Evolutionary conservation across 2,329 filamentous ascomycete genomes (phyloP), one percentile per base, ranked within the genome.

Genomic region (Cladorrhinum sp.): DNA sequence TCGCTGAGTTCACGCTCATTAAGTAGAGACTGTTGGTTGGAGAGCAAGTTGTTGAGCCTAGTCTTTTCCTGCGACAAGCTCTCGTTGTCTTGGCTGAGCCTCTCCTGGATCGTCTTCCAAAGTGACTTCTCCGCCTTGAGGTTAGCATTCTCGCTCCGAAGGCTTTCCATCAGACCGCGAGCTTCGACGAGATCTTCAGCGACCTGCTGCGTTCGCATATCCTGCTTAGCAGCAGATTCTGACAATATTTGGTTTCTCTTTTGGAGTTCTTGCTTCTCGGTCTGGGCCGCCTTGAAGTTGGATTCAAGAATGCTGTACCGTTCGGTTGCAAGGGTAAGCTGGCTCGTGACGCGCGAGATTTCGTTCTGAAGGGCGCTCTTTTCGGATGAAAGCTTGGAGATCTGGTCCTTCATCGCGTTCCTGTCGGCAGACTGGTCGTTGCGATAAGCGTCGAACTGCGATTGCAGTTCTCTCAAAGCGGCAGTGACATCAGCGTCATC

Each of bases 41-140:
- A 85, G 50, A 97, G 85, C 29, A 96, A 81, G 59, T 86, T 88
- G 74, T 93, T 96, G 3, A 98, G 83, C 27, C 93, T 85, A 50
- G 87, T 85, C 65, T 92, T 90, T 73, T 99, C 95, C 62, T 96
- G 91, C 48, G 90, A 83, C 12, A 98, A 79, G 20, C 79, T 85
- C 70, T 96, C 92, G 65, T 95, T 96, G 70, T 98, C 93, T 68
- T 95, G 91, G 64, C 85, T 89, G 49, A 98, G 81, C 56, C 96
- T 87, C 64, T 90, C 88, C 72, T 98, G 93, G 32, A 97, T 96
- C 59, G 89, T 91, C 77, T 95, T 96, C 90, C 91, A 96, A 9
- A 99, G 81, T 38, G 92, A 90, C 77, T 96, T 96, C 75, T 98
- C 93, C 0, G 93, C 93, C 74, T 96, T 96, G 32, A 97, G 83